These are phyloP conservation scores for Psilocybe sp. DNA, from an alignment of 768 basidiomycete species.

Conservation along the genomic window DNA sequence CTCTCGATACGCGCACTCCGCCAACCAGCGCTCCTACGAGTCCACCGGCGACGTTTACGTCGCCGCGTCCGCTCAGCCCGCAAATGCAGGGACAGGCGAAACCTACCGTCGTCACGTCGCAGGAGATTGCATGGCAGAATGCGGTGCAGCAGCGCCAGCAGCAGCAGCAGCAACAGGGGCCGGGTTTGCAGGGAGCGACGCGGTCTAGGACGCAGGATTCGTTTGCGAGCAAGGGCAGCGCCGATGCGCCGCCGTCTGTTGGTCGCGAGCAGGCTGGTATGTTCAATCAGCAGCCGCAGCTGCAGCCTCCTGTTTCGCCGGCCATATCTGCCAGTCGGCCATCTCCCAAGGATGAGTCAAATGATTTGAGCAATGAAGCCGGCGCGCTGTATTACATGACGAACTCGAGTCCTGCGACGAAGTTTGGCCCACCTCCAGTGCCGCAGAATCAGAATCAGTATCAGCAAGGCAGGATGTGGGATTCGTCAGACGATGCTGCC, in stretches of 20 bases:
- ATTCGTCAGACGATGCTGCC: no score
- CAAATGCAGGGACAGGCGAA: no score
- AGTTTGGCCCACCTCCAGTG: no score
- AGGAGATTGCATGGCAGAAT: no score
- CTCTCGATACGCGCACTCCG: background rate
- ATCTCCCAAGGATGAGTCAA: conserved; percentile 24
- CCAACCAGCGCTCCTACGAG: background rate
- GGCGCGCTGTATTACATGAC: conserved; percentile 72
- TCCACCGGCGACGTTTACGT: background rate
- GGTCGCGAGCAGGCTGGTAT: conserved; percentile 1
- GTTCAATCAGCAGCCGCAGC: conserved; percentile 4
- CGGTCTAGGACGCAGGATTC: conserved; percentile 9
- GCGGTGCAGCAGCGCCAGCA: no score
- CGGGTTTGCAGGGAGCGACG: background rate
- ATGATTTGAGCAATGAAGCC: conserved; percentile 46
- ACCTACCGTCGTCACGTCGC: no score
- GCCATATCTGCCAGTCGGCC: conserved; percentile 12
- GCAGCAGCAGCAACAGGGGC: no score
- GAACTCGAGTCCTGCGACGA: conserved; percentile 26
- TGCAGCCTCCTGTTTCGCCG: conserved; percentile 3
- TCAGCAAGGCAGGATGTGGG: no score
- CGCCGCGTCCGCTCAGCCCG: background rate
- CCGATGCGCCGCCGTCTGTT: conserved; percentile 4
- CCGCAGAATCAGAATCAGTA: no score
- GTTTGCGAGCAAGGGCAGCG: background rate